Conservation (phyloP, 1,284 basidiomycete species). For the Ceratobasidium sp. region DNA sequence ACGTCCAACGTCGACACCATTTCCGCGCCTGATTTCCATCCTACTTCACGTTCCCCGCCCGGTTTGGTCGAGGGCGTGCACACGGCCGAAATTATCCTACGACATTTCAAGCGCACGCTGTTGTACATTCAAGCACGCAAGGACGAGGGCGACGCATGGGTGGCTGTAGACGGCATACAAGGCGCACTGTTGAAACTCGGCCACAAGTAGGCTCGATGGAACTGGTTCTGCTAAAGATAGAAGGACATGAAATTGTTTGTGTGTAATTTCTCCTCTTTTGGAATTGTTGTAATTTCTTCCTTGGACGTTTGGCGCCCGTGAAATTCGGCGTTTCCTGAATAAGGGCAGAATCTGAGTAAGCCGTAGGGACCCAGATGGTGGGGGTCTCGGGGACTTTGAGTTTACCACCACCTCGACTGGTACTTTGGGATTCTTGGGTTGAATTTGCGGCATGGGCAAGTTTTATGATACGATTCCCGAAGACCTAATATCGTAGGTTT, state of each 20-base stretch:
- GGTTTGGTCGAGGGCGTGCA: slow-evolving; percentile 90
- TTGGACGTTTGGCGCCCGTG: slow-evolving; percentile 20
- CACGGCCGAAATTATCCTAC: slow-evolving; percentile 87
- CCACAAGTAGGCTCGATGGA: slow-evolving; percentile 48
- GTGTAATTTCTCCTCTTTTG: slow-evolving; percentile 8
- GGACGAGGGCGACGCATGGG: slow-evolving; percentile 65
- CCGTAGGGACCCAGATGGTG: neutral
- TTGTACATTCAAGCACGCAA: slow-evolving; percentile 82
- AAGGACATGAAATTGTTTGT: slow-evolving; percentile 21
- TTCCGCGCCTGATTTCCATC: slow-evolving; percentile 81
- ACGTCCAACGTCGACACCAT: slow-evolving; percentile 89
- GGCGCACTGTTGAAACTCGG: slow-evolving; percentile 89
- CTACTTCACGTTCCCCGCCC: slow-evolving; percentile 76
- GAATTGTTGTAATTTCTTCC: slow-evolving; percentile 1
- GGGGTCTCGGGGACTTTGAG: neutral
- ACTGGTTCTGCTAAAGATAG: slow-evolving; percentile 9
- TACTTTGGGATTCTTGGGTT: neutral
- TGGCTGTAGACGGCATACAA: slow-evolving; percentile 78
- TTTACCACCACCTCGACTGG: neutral
- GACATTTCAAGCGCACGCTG: slow-evolving; percentile 92
- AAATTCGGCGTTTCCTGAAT: neutral
- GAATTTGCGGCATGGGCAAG: slow-evolving; percentile 52
- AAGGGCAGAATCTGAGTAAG: neutral
- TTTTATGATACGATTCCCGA: slow-evolving; percentile 57
- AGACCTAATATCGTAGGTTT: slow-evolving; percentile 49